Evolutionary conservation across 2,329 filamentous ascomycete species (phyloP), one percentile per base, ranked within the genome.

Genomic region (Phaeophleospora eucalypticola): DNA sequence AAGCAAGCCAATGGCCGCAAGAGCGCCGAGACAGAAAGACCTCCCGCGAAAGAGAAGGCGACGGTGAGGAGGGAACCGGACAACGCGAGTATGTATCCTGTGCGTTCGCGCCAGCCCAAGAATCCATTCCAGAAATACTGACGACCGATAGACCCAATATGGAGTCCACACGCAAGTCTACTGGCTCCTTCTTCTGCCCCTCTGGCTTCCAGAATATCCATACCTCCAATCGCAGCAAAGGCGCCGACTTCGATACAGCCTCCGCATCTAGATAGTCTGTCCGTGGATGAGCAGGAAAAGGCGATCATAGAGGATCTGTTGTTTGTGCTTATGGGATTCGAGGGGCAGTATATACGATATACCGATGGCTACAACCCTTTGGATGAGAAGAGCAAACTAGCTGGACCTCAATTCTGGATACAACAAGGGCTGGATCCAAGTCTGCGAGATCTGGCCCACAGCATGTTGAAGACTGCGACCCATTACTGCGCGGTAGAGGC

Each of bases 261-360:
- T 1, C 72, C 73, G 40, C 75, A 84, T 4, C 74, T 97, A 14
- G 74, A 78, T 46, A 81, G 87, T 47, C 71, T 97, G 49, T 82
- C 83, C 0, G 72, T 94, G 20, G 86, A 94, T 55, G 80, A 80
- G 2, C 93, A 98, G 67, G 93, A 98, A 70, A 81, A 83, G 18
- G 86, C 82, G 7, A 85, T 98, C 38, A 75, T 97, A 36, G 90
- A 96, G 58, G 93, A 98, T 60, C 71, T 98, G 14, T 70, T 97
- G 29, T 96, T 91, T 64, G 89, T 95, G 4, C 94, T 97, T 60
- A 96, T 98, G 90, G 93, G 93, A 18, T 95, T 89, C 54, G 93
- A 98, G 69, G 93, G 93, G n/a, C 89, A 95, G 66, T 97, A 97
- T 65, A 87, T 98, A 52, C 86, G 88, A 45, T 97, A 89, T 64